These are phyloP conservation scores for Coemansia reversa DNA, from an alignment of 192 early-diverging fungal species.

Conservation along the genomic window DNA sequence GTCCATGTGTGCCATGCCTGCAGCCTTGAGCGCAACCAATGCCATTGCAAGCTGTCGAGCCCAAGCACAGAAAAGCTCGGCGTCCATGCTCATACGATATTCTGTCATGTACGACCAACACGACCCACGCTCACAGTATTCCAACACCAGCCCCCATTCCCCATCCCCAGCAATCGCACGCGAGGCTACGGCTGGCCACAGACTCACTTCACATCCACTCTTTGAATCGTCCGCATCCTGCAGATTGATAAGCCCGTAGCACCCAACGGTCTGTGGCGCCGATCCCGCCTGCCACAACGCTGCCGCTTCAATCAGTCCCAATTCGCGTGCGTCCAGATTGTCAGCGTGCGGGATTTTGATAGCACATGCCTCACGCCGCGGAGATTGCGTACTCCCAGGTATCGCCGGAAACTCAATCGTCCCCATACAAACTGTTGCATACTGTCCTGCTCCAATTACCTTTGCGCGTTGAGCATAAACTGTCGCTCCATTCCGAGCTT, in stretches of 20 bases:
- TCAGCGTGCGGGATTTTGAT: constrained; percentile 46
- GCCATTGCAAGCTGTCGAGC: constrained; percentile 57
- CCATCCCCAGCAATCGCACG: constrained; percentile 26
- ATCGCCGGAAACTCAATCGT: constrained; percentile 6
- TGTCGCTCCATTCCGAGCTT: constrained; percentile 6
- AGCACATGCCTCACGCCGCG: constrained; percentile 16
- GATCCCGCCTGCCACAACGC: constrained; percentile 42
- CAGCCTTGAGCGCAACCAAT: constrained; percentile 53
- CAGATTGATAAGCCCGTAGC: constrained; percentile 46
- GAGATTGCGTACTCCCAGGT: neutral
- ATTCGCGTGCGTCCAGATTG: constrained; percentile 50
- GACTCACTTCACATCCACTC: constrained; percentile 17
- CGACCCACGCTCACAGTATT: constrained; percentile 57
- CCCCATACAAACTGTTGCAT: constrained; percentile 47
- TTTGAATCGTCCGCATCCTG: constrained; percentile 7
- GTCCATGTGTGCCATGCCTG: constrained; percentile 59
- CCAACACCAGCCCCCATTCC: constrained; percentile 57
- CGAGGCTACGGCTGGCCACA: constrained; percentile 31
- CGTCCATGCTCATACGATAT: constrained; percentile 39
- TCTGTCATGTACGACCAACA: constrained; percentile 60
- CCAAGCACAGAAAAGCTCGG: constrained; percentile 58
- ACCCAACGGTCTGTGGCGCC: constrained; percentile 27
- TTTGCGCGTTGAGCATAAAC: constrained; percentile 31
- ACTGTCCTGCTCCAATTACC: constrained; percentile 47
- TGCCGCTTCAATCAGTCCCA: constrained; percentile 49